Evolutionary conservation across 106 monocot species (phyloP), one percentile per base, ranked within the genome.

Genomic region (Dendrobium officinale): DNA sequence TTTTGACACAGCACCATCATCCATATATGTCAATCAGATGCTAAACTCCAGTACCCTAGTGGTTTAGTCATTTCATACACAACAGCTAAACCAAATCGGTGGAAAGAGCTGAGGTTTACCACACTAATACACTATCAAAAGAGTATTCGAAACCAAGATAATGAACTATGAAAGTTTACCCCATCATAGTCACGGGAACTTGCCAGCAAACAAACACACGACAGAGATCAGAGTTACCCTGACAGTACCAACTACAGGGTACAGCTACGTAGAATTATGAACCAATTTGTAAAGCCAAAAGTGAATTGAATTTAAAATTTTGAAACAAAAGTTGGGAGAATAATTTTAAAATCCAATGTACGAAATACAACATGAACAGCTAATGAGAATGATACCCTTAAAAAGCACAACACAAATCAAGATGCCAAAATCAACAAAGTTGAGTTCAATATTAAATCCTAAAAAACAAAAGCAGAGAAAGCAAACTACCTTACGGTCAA

Each of bases 401-500:
- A 37, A 70, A 70, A 31, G 11, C 73, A 73, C 26, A 43, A 40
- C 40, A 73, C 73, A 4, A 42, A 40, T 18, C 42, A 42, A 15
- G 15, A 20, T 42, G 6, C 5, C 73, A 19, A 73, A 42, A 19
- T 19, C 40, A 74, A 18, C 20, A 61, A 22, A 22, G 8, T 22
- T 61, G 10, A 5, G 61, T 61, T n/a, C 6, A 1, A 61, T 61
- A 5, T 6, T 41, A 74, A 74, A 74, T 42, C 43, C 19, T 33
- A 20, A 42, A n/a, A 74, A 42, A 20, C 18, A n/a, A 74, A 74
- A 9, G 6, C 43, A 43, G 74, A 77, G 10, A 67, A 70, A 9
- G 19, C 29, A 42, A 37, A 40, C 79, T 86, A 92, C 92, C 87
- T 89, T 81, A 11, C 92, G 79, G n/a, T 92, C 87, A 29, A 92